These are phyloP conservation scores for Chrysanthemum makinoi DNA, from an alignment of 129 eudicot genomes.

Conservation along the genomic window DNA sequence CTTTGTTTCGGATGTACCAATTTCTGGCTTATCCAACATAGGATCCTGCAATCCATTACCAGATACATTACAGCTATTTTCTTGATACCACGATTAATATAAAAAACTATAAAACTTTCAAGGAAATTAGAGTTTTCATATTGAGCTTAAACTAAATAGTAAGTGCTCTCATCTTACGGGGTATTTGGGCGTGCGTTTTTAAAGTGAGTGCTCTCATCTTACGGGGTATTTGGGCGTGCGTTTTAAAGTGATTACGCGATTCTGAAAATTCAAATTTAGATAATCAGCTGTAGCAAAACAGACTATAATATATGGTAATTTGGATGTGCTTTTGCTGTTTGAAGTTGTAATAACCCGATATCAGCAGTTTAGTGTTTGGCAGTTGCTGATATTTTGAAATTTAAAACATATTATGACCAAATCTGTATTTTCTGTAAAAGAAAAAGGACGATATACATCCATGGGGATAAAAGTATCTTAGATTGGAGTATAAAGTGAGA, in stretches of 20 bases:
- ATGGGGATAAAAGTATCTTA: too few species aligned
- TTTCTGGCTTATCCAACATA: background rate
- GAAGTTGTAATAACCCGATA: background rate
- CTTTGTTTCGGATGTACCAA: background rate
- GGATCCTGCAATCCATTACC: conserved; percentile 16
- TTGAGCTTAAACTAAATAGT: background rate
- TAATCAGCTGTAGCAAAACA: background rate
- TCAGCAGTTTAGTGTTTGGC: too few species aligned
- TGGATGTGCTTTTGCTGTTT: background rate
- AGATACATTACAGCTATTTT: background rate
- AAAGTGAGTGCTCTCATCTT: background rate
- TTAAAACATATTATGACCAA: too few species aligned
- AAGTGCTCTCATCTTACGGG: background rate
- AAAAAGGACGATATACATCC: too few species aligned
- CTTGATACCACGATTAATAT: background rate
- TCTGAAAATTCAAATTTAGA: background rate
- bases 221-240: background rate
- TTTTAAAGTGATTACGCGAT: background rate
- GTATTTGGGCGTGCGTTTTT: background rate
- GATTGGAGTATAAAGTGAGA: too few species aligned
- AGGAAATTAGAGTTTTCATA: background rate
- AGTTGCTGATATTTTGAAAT: too few species aligned
- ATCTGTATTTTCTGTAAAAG: too few species aligned
- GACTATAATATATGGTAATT: background rate
- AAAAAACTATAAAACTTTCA: background rate